Conservation (phyloP, 805 yeast species). For the Sugiyamaella mastotermitis region DNA sequence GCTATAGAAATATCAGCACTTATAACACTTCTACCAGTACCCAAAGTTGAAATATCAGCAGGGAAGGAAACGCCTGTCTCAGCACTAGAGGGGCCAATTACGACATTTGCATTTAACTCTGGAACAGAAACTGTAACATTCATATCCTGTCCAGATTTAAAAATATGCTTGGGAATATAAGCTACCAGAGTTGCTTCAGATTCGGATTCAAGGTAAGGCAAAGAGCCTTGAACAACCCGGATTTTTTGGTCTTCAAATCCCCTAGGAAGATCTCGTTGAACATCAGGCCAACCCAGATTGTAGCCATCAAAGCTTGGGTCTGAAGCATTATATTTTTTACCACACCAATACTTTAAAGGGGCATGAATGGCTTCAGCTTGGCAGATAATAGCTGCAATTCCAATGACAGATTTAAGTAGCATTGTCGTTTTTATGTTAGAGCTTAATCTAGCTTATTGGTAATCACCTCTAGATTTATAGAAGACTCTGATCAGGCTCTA, state of each 20-base stretch:
- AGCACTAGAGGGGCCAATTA: constrained; percentile 7
- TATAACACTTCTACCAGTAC: constrained; percentile 5
- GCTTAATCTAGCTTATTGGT: too few relatives aligned
- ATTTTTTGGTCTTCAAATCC: constrained; percentile 4
- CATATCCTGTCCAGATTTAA: constrained; percentile 3
- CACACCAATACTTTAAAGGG: constrained; percentile 12
- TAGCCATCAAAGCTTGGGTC: constrained; percentile 7
- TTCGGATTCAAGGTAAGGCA: constrained; percentile 8
- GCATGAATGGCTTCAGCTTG: constrained; percentile 6
- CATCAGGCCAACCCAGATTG: constrained; percentile 10
- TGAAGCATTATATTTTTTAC: constrained; percentile 10
- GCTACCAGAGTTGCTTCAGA: constrained; percentile 8
- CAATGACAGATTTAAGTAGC: too few relatives aligned
- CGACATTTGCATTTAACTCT: constrained; percentile 3
- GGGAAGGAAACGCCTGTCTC: constrained; percentile 8
- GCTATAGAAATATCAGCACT: constrained; percentile 8
- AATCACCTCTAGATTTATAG: too few relatives aligned
- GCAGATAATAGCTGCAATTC: too few relatives aligned
- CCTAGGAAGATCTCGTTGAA: constrained; percentile 7
- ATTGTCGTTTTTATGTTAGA: too few relatives aligned
- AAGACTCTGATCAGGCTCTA: too few relatives aligned
- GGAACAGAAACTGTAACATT: constrained; percentile 10
- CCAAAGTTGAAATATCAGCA: constrained; percentile 7
- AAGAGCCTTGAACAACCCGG: constrained; percentile 7
- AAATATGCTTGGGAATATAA: constrained; percentile 6